Base-by-base conservation (phyloP, 306 rosid species). In the Sphenostylis stenocarpa region DNA sequence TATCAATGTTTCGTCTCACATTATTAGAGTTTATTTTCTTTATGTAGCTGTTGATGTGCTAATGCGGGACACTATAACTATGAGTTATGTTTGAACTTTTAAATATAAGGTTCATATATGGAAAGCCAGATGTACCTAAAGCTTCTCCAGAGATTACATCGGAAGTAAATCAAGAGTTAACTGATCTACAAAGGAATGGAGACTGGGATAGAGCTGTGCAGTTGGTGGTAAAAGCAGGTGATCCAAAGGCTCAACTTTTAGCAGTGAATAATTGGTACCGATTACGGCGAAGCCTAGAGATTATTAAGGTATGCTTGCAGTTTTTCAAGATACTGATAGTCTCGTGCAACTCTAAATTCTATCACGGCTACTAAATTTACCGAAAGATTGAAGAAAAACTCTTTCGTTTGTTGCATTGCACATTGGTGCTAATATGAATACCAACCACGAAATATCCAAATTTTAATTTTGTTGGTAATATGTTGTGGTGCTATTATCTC, bases 101-200 rank as follows among this genome's bases (percentile, higher is more conserved):
- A 65, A 83, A 73, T 47, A 48, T 49, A 78, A 94, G 97, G 98
- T 87, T 84, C 78, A 84, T 88, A 43, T 95, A 95, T 77, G 97
- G 98, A 62, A 95, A 92, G 82, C 98, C 98, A 75, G 91, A 92
- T 64, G 98, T 95, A 38, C 98, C 97, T 61, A 90, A n/a, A n/a
- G n/a, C n/a, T n/a, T n/a, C n/a, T n/a, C n/a, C n/a, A n/a, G n/a
- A n/a, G n/a, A n/a, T n/a, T n/a, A n/a, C n/a, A n/a, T n/a, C n/a
- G n/a, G n/a, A n/a, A n/a, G n/a, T n/a, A n/a, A 60, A 49, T 82
- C 61, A 78, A 5, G 96, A 90, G 81, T 85, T 90, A 76, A 91
- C 84, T 39, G 90, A 85, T 52, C 83, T 95, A 36, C 92, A 88
- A 68, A 89, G 82, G 80, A 78, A 72, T 41, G 88, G 77, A 28